Percentiles rank a stretch among this genome's conserved stretches.
These are phyloP conservation scores for Mucor mucedo DNA, from an alignment of 371 early-diverging fungal genomes.

Conservation along the genomic window DNA sequence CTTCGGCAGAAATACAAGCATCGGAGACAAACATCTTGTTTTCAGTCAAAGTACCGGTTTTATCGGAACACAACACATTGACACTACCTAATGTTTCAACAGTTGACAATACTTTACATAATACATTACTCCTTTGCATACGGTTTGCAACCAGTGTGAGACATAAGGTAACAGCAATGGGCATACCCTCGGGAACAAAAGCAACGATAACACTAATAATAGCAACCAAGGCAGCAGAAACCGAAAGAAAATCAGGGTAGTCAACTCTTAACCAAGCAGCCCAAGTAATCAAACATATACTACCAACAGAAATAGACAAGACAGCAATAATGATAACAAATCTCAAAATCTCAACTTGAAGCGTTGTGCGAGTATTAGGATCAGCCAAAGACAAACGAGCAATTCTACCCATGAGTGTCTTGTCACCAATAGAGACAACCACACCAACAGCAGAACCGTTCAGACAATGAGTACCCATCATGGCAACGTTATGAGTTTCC, in stretches of 20 bases:
- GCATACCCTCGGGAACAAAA: slow-evolving; percentile 98
- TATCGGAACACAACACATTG: slow-evolving; percentile 97
- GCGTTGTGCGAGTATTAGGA: slow-evolving; percentile 90
- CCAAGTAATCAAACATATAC: slow-evolving; percentile 95
- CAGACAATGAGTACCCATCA: slow-evolving; percentile 97
- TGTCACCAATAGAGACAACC: slow-evolving; percentile 85
- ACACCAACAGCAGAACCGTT: slow-evolving; percentile 89
- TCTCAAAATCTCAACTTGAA: slow-evolving; percentile 94
- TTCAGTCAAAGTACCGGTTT: slow-evolving; percentile 99
- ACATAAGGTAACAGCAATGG: slow-evolving; percentile 97
- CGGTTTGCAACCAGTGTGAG: slow-evolving; percentile 95
- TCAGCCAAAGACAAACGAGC: slow-evolving; percentile 85
- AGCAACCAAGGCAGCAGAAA: slow-evolving; percentile 95
- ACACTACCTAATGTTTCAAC: slow-evolving; percentile 98
- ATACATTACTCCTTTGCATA: slow-evolving; percentile 97
- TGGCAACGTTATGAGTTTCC: slow-evolving; percentile 94
- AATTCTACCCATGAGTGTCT: slow-evolving; percentile 95
- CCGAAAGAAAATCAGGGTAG: slow-evolving; percentile 72
- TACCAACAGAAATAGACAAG: slow-evolving; percentile 76
- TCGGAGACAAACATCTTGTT: slow-evolving; percentile 79
- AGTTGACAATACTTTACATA: slow-evolving; percentile 89
- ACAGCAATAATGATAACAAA: slow-evolving; percentile 97
- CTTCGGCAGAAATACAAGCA: slow-evolving; percentile 65
- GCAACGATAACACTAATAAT: slow-evolving; percentile 86
- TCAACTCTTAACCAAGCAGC: slow-evolving; percentile 96